Evolutionary conservation across 306 rosid species (phyloP).

Genomic region (Inga laurina): DNA sequence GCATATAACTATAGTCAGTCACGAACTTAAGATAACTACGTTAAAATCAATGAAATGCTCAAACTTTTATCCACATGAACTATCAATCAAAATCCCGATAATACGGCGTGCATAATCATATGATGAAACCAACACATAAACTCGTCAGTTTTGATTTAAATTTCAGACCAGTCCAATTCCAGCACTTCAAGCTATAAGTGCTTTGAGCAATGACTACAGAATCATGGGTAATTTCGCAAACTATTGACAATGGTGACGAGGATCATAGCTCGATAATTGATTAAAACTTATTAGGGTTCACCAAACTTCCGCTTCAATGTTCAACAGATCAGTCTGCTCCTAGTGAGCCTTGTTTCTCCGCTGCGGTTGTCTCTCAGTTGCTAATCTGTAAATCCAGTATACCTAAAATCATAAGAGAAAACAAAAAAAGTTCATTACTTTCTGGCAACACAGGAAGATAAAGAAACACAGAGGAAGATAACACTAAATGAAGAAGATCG

Average conservation of each 20-base stretch:
- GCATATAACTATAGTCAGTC: not conserved
- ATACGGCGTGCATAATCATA: not conserved
- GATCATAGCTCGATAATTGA: not conserved
- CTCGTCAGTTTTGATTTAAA: not conserved
- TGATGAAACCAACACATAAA: not conserved
- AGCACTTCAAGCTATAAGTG: not conserved
- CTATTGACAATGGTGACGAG: not conserved
- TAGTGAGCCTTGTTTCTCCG: constrained; percentile 79
- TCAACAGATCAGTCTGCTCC: constrained; percentile 6
- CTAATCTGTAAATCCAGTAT: constrained; percentile 91
- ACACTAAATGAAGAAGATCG: not conserved
- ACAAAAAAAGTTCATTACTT: constrained; percentile 6
- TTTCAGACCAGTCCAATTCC: not conserved
- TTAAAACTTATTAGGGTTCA: not conserved
- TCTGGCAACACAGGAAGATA: not conserved
- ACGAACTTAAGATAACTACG: not conserved
- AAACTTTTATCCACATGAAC: not conserved
- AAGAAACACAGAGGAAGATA: not conserved
- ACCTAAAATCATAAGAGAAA: constrained; percentile 44
- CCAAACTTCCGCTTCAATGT: not conserved
- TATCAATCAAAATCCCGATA: not conserved
- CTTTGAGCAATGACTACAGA: not conserved
- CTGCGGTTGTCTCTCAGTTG: constrained; percentile 70
- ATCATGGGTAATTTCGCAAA: not conserved
- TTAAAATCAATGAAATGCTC: not conserved